Evolutionary conservation across 164 flowering plant genomes (phyloP).

Genomic region (Nymphaea thermarum): DNA sequence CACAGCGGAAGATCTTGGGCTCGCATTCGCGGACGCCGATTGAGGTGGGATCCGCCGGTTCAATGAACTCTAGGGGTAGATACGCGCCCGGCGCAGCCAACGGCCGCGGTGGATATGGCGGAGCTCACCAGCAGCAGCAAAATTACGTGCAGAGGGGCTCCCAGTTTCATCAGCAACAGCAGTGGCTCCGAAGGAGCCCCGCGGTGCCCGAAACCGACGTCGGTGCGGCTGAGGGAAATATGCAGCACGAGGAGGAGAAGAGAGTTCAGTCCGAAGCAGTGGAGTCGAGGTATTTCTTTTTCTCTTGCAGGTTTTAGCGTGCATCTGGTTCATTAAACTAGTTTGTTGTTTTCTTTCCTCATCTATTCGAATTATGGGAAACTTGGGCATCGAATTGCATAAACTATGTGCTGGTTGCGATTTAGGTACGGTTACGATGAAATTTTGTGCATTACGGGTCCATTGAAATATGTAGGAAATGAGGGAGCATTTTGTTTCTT

Average conservation of each 20-base stretch:
- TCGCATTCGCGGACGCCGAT: not conserved
- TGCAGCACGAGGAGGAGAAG: constrained; percentile 1
- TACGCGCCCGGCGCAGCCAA: not conserved
- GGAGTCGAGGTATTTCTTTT: constrained; percentile 1
- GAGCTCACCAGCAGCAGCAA: not conserved
- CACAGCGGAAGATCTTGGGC: not conserved
- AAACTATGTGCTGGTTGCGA: too few species aligned
- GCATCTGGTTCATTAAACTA: too few species aligned
- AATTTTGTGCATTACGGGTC: too few species aligned
- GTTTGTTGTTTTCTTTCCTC: too few species aligned
- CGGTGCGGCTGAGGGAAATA: not conserved
- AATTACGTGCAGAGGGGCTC: not conserved
- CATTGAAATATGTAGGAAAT: too few species aligned
- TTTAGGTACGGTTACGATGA: too few species aligned
- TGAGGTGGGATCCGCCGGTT: not conserved
- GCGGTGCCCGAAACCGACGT: not conserved
- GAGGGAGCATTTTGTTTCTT: too few species aligned
- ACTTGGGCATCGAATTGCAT: too few species aligned
- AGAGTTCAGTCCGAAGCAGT: constrained; percentile 1
- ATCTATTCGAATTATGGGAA: too few species aligned
- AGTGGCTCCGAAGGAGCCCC: constrained; percentile 3
- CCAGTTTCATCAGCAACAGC: not conserved
- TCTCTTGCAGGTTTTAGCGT: too few species aligned
- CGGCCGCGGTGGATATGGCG: not conserved
- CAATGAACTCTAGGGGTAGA: constrained; percentile 2